Base-by-base conservation (phyloP, 352 stramenopile species). In the Pilasporangium apinafurcum region DNA sequence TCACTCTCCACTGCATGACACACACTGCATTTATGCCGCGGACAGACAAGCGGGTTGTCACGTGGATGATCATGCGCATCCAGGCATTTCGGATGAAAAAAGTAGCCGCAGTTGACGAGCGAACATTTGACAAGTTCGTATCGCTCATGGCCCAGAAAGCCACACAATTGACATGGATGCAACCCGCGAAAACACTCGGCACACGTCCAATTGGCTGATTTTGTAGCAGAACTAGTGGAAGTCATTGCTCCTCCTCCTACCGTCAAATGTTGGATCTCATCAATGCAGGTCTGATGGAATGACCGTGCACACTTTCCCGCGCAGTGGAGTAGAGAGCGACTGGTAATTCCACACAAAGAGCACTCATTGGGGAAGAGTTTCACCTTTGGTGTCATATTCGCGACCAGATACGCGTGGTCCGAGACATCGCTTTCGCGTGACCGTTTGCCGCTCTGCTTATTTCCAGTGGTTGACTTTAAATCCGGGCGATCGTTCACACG, bases 261-360 rank as follows among this genome's bases (percentile, higher is more conserved):
- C 13, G 16, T 44, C 36, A 42, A 43, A 5, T 32, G 31, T 32
- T 78, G 72, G 12, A 79, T 51, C 18, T 81, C 54, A 14, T 82
- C 64, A 27, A 92, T 60, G 41, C 80, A 92, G 25, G 65, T 27
- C 20, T 67, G 49, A 34, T 92, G 80, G 37, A 79, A 86, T 14
- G 62, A 59, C 1, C 77, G 69, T 7, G 65, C 69, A 47, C 80
- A 92, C 17, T 35, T 62, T 8, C 71, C 73, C 1, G 54, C 45
- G 48, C 80, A 92, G 14, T 64, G 68, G 8, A 92, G 29, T 13
- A 92, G 52, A 20, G 68, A 56, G 16, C 75, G 66, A 0, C 71
- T 75, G 13, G 59, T 67, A 5, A 38, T 45, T 40, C 68, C 65
- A 34, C 80, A 92, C 35, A 86, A 37, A 16, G 72, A 75, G 30